Evolutionary conservation across 495 filamentous ascomycete species (phyloP).

Genomic region (Penicillium odoratum): DNA sequence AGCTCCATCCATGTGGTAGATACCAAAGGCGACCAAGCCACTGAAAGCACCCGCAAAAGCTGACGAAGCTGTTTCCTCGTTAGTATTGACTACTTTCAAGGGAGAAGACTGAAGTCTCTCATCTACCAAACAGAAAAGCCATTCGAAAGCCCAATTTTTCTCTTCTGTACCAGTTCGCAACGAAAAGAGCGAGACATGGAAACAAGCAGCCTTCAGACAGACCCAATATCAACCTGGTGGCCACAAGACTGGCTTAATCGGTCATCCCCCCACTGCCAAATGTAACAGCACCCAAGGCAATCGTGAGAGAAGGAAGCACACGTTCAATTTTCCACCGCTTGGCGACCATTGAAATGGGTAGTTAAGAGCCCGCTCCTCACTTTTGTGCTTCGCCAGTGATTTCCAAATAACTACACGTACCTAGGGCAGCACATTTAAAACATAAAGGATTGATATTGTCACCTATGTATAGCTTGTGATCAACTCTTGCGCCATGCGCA

Average conservation of each 20-base stretch:
- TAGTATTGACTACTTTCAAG: neutral
- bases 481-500: neutral
- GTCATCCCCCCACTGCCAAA: neutral
- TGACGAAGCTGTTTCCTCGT: neutral
- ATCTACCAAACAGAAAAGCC: neutral
- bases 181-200: conserved; percentile 2
- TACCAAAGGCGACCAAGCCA: conserved; percentile 30
- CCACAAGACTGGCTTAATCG: neutral
- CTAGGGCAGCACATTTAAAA: neutral
- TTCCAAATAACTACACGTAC: neutral
- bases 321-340: neutral
- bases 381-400: neutral
- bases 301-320: neutral
- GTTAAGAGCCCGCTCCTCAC: neutral
- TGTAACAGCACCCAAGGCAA: neutral
- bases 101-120: neutral
- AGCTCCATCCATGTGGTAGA: too few species aligned
- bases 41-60: conserved; percentile 12
- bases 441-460: neutral
- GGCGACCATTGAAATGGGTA: neutral
- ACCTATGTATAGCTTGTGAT: neutral
- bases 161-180: neutral
- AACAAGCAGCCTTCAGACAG: neutral
- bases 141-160: neutral
- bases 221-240: neutral